A percentile compares a stretch with the other conserved stretches of the same genome.
Conservation (phyloP, 345 rosid species). For the Hibiscus mutabilis region DNA sequence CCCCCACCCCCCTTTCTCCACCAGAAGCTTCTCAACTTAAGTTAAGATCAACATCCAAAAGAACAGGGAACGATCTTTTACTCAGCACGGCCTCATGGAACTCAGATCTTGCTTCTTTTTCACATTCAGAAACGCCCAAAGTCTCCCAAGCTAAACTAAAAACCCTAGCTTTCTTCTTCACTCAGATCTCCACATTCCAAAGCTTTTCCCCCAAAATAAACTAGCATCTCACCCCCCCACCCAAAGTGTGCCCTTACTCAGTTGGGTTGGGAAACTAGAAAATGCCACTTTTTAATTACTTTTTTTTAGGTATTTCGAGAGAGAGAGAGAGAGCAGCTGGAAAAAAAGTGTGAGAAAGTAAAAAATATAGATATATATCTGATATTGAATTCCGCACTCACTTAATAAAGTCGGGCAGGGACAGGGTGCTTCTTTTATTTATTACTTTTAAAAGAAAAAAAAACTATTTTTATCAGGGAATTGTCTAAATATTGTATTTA, state of each 20-base stretch:
- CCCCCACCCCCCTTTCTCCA: conserved; percentile 11
- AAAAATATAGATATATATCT: background rate
- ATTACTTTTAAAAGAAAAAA: too few species aligned
- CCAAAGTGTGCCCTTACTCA: background rate
- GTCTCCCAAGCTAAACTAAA: background rate
- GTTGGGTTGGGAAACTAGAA: background rate
- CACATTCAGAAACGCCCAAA: background rate
- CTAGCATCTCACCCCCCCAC: background rate
- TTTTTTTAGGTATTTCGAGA: background rate
- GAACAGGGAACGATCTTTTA: background rate
- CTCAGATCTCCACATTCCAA: conserved; percentile 12
- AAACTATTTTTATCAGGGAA: too few species aligned
- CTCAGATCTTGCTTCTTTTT: conserved; percentile 6
- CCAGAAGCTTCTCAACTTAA: conserved; percentile 2
- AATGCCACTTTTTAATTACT: background rate
- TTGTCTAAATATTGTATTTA: too few species aligned
- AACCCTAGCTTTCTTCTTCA: conserved; percentile 7
- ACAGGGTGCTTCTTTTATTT: too few species aligned
- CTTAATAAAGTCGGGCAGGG: background rate
- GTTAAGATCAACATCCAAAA: conserved; percentile 1
- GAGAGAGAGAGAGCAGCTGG: conserved; percentile 1
- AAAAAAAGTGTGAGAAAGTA: background rate
- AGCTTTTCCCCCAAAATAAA: background rate
- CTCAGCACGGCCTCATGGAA: background rate
- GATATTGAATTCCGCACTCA: too few species aligned